A percentile compares a stretch with the other conserved stretches of the same genome.
Evolutionary conservation across 2,329 filamentous ascomycete species (phyloP).

Genomic region (Fusarium ramigenum): DNA sequence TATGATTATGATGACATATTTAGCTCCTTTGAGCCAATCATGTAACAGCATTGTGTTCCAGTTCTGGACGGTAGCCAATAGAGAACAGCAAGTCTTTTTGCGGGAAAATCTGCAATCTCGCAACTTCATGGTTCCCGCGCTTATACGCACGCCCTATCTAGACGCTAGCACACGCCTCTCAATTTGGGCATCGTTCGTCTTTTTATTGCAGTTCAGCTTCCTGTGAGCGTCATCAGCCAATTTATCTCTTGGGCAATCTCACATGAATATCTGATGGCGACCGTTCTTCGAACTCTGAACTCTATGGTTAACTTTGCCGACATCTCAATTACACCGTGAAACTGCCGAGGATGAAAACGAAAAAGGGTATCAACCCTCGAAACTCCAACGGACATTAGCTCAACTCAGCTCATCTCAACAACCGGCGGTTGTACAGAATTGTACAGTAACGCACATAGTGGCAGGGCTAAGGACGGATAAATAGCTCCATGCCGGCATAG

Average conservation of each 20-base stretch:
- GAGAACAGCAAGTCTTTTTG: neutral
- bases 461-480: constrained; percentile 21
- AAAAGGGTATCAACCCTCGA: constrained; percentile 2
- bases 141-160: constrained; percentile 25
- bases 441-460: constrained; percentile 3
- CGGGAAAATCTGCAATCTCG: constrained; percentile 30
- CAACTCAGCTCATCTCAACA: neutral
- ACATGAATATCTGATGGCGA: neutral
- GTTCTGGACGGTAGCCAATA: constrained; percentile 22
- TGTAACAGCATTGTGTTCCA: constrained; percentile 15
- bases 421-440: neutral
- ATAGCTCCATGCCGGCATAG: constrained; percentile 27
- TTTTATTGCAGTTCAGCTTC: neutral
- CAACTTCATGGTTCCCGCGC: constrained; percentile 27
- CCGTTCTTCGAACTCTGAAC: neutral
- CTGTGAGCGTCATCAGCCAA: neutral
- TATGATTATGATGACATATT: constrained; percentile 42
- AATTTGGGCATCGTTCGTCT: neutral
- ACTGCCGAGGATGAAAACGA: constrained; percentile 32
- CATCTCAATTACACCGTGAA: constrained; percentile 23
- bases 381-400: constrained; percentile 2
- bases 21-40: constrained; percentile 27
- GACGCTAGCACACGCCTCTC: neutral
- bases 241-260: neutral
- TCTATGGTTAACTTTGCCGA: constrained; percentile 2